Evolutionary conservation across 106 monocot species (phyloP).

Genomic region (Alisma plantagoaquatica): DNA sequence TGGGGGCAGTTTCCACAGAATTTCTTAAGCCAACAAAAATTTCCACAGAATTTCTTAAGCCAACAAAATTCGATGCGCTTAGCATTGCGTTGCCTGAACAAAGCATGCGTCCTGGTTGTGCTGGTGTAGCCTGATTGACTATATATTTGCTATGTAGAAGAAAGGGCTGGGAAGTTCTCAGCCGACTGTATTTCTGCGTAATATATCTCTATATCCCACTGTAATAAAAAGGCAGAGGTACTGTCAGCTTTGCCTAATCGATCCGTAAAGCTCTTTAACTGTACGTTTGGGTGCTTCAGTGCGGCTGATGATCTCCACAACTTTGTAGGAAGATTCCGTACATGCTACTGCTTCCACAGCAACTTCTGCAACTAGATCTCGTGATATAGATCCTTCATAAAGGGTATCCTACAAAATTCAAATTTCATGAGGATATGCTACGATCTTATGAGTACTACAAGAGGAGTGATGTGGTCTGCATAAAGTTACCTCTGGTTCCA

Average conservation of each 20-base stretch:
- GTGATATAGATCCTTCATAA: slow-evolving; percentile 65
- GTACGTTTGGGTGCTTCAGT: slow-evolving; percentile 34
- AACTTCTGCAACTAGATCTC: slow-evolving; percentile 79
- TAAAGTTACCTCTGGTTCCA: slow-evolving; percentile 55
- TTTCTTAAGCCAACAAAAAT: no score
- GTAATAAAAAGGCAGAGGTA: no score
- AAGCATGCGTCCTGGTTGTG: no score
- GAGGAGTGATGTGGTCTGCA: not conserved
- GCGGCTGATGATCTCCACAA: slow-evolving; percentile 65
- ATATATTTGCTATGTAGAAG: no score
- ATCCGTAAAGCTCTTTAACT: slow-evolving; percentile 36
- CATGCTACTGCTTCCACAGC: slow-evolving; percentile 54
- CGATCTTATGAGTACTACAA: not conserved
- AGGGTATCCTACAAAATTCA: slow-evolving; percentile 52
- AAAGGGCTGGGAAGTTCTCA: no score
- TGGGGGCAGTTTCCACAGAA: no score
- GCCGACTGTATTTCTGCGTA: no score
- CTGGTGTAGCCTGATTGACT: no score
- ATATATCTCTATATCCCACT: no score
- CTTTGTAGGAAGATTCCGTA: slow-evolving; percentile 55
- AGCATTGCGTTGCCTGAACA: no score
- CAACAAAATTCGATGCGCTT: no score
- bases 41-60: no score
- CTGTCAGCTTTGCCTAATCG: slow-evolving; percentile 23
- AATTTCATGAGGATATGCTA: not conserved